Percentiles rank a stretch among this genome's conserved stretches.
Conservation (phyloP, 2,329 filamentous ascomycete genomes). For the Penicillium brasilianum region DNA sequence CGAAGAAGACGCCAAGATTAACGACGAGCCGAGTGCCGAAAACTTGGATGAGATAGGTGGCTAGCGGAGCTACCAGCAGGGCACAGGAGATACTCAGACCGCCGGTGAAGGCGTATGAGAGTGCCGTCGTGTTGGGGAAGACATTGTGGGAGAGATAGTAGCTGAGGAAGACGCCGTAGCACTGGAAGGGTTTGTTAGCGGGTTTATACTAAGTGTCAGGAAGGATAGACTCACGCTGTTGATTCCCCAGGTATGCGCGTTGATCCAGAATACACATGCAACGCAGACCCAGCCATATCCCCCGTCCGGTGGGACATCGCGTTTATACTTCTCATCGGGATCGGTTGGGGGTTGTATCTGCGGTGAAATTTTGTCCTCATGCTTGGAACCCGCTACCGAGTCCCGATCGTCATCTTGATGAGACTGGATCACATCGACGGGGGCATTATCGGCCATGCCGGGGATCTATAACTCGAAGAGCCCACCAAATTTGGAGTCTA, state of each 20-base stretch:
- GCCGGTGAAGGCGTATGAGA: slow-evolving; percentile 66
- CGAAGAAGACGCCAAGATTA: slow-evolving; percentile 60
- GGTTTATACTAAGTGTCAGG: background rate
- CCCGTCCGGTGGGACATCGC: slow-evolving; percentile 55
- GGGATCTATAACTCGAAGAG: background rate
- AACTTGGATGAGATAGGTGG: slow-evolving; percentile 58
- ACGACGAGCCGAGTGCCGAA: slow-evolving; percentile 61
- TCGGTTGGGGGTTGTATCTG: slow-evolving; percentile 20
- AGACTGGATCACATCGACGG: slow-evolving; percentile 38
- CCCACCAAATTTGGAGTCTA: background rate
- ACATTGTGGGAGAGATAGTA: slow-evolving; percentile 61
- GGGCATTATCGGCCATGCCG: slow-evolving; percentile 40
- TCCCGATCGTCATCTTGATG: slow-evolving; percentile 23
- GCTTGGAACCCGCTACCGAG: slow-evolving; percentile 14
- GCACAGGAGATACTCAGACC: slow-evolving; percentile 64
- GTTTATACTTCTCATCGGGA: slow-evolving; percentile 38
- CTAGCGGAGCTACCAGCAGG: slow-evolving; percentile 62
- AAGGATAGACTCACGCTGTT: slow-evolving; percentile 60
- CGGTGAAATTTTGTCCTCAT: slow-evolving; percentile 16
- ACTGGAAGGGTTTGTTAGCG: slow-evolving; percentile 31
- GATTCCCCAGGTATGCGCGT: slow-evolving; percentile 75
- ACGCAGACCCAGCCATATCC: slow-evolving; percentile 69
- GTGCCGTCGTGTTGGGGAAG: slow-evolving; percentile 59
- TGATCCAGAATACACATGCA: slow-evolving; percentile 61
- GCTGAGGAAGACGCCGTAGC: slow-evolving; percentile 64